phyloP scores from a whole-genome alignment of 139 green algal genomes.

The Tetradesmus obliquus region DNA sequence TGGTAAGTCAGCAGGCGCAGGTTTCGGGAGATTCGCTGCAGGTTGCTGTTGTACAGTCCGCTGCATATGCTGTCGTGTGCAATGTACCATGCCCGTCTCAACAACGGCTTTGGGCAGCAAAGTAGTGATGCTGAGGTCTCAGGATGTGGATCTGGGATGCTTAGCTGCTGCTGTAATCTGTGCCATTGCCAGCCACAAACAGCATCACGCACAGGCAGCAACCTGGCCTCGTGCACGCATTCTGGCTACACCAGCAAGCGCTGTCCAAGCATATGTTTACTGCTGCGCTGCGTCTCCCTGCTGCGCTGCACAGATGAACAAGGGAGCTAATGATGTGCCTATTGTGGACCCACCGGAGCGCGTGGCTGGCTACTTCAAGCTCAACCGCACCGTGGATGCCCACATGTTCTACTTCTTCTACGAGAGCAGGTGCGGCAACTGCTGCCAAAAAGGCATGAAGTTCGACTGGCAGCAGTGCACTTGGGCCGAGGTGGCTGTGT shows the following conservation, averaged over 20 bases:
- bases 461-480: background rate
- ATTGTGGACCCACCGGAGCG: conserved; percentile 46
- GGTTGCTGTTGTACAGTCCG: background rate
- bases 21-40: background rate
- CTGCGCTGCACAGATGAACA: background rate
- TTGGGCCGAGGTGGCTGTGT: background rate
- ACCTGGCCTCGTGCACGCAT: background rate
- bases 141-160: background rate
- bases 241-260: background rate
- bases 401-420: conserved; percentile 95
- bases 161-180: background rate
- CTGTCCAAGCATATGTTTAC: background rate
- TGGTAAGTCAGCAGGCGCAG: background rate
- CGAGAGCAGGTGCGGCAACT: conserved; percentile 53
- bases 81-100: background rate
- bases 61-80: background rate
- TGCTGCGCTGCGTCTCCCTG: background rate
- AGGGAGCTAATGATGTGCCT: conserved; percentile 12
- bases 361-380: conserved; percentile 79
- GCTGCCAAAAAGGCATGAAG: background rate
- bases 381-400: conserved; percentile 65
- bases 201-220: background rate
- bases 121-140: background rate
- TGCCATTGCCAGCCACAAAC: background rate
- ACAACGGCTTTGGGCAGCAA: background rate